phyloP scores from a whole-genome alignment of 2,329 filamentous ascomycete genomes.

The Chalaropsis thielavioides region DNA sequence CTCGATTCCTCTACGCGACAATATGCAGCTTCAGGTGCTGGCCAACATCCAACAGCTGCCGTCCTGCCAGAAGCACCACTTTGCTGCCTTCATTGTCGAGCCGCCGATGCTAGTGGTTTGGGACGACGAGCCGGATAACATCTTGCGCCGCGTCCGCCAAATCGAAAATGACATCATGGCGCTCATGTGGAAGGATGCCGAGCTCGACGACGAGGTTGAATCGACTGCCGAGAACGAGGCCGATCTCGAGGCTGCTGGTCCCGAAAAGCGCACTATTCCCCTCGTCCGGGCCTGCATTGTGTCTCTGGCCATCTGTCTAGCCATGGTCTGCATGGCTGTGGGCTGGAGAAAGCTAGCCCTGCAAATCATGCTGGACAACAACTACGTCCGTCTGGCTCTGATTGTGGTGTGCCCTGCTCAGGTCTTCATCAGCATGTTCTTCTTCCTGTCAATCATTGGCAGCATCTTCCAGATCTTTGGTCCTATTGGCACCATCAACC shows the following conservation, averaged over 20 bases:
- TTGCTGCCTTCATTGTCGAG: conserved; percentile 49
- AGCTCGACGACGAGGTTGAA: conserved; percentile 24
- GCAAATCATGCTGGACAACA: conserved; percentile 38
- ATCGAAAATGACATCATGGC: conserved; percentile 41
- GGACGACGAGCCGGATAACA: conserved; percentile 45
- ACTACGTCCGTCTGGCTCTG: conserved; percentile 40
- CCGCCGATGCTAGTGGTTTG: conserved; percentile 45
- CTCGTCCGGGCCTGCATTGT: conserved; percentile 42
- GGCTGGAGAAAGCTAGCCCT: conserved; percentile 42
- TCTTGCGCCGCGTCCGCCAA: conserved; percentile 36
- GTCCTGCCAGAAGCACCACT: conserved; percentile 48
- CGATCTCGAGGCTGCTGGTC: conserved; percentile 31
- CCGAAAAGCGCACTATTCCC: conserved; percentile 34
- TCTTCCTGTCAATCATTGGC: conserved; percentile 31
- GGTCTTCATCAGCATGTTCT: conserved; percentile 42
- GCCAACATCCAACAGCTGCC: conserved; percentile 42
- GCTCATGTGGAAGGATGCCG: conserved; percentile 41
- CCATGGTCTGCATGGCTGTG: conserved; percentile 38
- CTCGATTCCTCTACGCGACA: conserved; percentile 44
- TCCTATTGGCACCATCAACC: conserved; percentile 30
- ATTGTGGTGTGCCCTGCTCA: conserved; percentile 37
- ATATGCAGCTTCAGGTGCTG: conserved; percentile 47
- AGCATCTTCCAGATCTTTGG: conserved; percentile 34
- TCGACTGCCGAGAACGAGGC: conserved; percentile 26
- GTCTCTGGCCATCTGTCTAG: conserved; percentile 37